These are phyloP conservation scores for Bocquillonia castaneifolia DNA, from an alignment of 441 rosid genomes.

Conservation along the genomic window DNA sequence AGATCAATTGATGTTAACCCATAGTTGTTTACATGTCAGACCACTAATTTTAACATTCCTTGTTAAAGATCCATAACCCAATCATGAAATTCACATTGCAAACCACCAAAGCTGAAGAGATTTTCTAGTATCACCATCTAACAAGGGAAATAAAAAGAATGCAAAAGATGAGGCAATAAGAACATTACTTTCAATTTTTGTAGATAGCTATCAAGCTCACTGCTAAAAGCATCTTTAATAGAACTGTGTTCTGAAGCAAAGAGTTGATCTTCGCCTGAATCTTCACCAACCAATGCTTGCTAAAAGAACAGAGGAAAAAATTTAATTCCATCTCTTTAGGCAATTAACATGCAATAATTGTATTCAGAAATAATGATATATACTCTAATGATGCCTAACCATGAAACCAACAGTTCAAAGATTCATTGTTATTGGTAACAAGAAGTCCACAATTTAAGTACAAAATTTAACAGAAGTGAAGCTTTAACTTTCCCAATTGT, in stretches of 20 bases:
- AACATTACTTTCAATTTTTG: slow-evolving; percentile 65
- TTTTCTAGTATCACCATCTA: not conserved
- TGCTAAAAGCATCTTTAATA: slow-evolving; percentile 48
- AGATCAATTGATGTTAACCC: not conserved
- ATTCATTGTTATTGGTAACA: not conserved
- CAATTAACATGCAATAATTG: slow-evolving; percentile 11
- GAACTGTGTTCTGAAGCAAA: slow-evolving; percentile 51
- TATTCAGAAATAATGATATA: not conserved
- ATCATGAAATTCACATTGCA: slow-evolving; percentile 4
- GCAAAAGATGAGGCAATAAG: not conserved
- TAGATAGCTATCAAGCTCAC: slow-evolving; percentile 62
- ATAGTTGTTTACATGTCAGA: not conserved
- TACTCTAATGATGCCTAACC: not conserved
- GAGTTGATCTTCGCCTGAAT: slow-evolving; percentile 65
- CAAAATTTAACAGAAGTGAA: not conserved
- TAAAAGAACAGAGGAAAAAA: slow-evolving; percentile 24
- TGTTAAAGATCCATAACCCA: not conserved
- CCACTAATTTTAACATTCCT: not conserved
- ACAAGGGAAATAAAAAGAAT: not conserved
- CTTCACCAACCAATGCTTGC: slow-evolving; percentile 90
- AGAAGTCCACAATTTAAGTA: not conserved
- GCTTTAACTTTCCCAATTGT: too few species aligned
- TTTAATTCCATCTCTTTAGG: slow-evolving; percentile 16
- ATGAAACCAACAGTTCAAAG: not conserved
- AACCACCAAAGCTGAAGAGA: not conserved